Evolutionary conservation across 2,329 filamentous ascomycete species (phyloP), one percentile per base, ranked within the genome.

Genomic region (Xenosphaeropsis pyriputrescens): DNA sequence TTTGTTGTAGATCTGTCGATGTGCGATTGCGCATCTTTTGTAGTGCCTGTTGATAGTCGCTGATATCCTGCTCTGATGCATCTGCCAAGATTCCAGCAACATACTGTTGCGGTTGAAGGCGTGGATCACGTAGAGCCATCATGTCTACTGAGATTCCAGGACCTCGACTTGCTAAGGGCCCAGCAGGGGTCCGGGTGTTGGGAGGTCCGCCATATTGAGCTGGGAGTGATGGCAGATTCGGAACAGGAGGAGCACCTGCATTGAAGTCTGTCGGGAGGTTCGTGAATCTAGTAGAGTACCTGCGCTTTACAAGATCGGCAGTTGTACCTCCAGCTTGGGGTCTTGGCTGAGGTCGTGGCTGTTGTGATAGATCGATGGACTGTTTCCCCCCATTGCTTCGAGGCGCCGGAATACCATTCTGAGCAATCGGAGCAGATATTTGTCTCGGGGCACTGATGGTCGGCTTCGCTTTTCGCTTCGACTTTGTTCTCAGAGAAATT

Each of bases 261-360:
- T 79, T 72, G 54, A 76, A 82, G 50, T 84, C 77, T 42, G 74
- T 63, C 1, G 82, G 81, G 1, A 79, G 59, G 46, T 83, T 77
- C 50, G 86, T 89, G 58, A 95, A 93, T 43, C 89, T 79, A 32
- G 88, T 88, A 30, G 91, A 96, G 60, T 96, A 98, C 49, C 91
- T 71, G 49, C 86, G 74, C 64, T 96, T 96, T 41, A 98, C 88
- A 38, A 96, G 67, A 57, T 98, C 89, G 17, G 73, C 73, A 1
- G 75, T 79, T 72, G 76, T 77, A 49, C 70, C 71, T 37, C 72
- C 66, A 32, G 62, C 61, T 41, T 61, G 55, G 29, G 70, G 65
- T 29, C 67, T 63, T 16, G 64, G 60, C 42, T 62, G 61, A 26
- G 22, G 22, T 26, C 22, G 22, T 26, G 12, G 22, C 22, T 26